Evolutionary conservation across 768 basidiomycete species (phyloP), one percentile per base, ranked within the genome.

Genomic region (Psilocybe tampanensis): DNA sequence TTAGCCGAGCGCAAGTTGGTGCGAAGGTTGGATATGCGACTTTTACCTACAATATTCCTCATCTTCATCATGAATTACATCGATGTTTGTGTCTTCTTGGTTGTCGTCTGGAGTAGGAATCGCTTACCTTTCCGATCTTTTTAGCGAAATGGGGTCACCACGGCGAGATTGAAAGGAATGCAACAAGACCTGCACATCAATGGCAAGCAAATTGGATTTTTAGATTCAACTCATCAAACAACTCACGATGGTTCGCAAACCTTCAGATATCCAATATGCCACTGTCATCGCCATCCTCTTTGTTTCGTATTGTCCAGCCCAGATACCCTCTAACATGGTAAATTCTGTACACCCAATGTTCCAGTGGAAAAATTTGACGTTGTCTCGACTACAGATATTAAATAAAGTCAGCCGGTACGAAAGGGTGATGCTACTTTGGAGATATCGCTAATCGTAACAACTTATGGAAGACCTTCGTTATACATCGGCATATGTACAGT

Each of bases 51-150:
- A 0, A 79, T 88, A 36, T 72, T 85, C 18, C 51, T 86, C 51
- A 84, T 88, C 32, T 86, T 72, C 60, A 78, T 88, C 57, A 81
- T 87, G 82, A 88, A 88, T 60, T 86, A 85, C 60, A 86, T 88
- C 57, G 86, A 87, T 66, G 86, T 87, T 57, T 59, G 74, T 66
- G 12, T 24, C 47, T 26, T 42, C 19, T 48, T 19, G 12, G 54
- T 44, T 4, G 9, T 29, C 29, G 29, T n/a, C n/a, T n/a, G 32
- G 24, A 34, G n/a, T 19, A 5, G 18, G 43, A n/a, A 51, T 34
- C 51, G 8, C 17, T 43, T 1, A 43, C 23, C 12, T 33, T 52
- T 15, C 44, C 19, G 12, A 23, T 34, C 18, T 29, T 17, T 29
- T 34, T 29, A 83, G 81, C 73, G 82, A n/a, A 76, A 72, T 51